These are phyloP conservation scores for Penicillium expansum DNA, from an alignment of 2,329 filamentous ascomycete species.

Conservation along the genomic window DNA sequence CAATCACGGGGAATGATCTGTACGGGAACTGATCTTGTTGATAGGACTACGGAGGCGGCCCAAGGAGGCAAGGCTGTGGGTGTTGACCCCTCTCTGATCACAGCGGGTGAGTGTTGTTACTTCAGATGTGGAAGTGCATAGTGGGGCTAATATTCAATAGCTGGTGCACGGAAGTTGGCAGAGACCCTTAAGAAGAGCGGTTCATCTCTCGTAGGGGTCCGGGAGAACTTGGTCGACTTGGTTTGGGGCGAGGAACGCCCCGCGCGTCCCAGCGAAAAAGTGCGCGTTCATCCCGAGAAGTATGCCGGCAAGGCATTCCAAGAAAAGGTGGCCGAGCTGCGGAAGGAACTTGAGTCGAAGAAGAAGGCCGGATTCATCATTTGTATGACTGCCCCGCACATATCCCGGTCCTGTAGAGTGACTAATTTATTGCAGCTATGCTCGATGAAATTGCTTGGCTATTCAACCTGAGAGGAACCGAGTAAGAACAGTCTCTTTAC, in stretches of 20 bases:
- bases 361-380: slow-evolving; percentile 83
- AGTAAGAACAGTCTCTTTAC: slow-evolving; percentile 49
- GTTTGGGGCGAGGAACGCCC: slow-evolving; percentile 81
- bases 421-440: slow-evolving; percentile 56
- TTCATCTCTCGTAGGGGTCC: slow-evolving; percentile 68
- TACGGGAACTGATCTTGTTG: slow-evolving; percentile 13
- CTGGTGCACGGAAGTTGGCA: slow-evolving; percentile 69
- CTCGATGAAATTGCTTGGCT: slow-evolving; percentile 97
- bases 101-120: slow-evolving; percentile 52
- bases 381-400: slow-evolving; percentile 45
- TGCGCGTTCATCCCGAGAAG: slow-evolving; percentile 67
- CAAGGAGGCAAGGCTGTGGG: slow-evolving; percentile 82
- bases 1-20: neutral
- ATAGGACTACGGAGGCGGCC: slow-evolving; percentile 72
- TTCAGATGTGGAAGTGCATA: neutral
- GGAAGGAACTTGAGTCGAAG: slow-evolving; percentile 89
- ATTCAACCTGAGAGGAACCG: slow-evolving; percentile 92
- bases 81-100: slow-evolving; percentile 85
- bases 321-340: slow-evolving; percentile 78
- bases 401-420: neutral
- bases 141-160: slow-evolving; percentile 30
- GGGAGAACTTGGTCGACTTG: slow-evolving; percentile 81
- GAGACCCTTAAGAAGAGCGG: slow-evolving; percentile 88
- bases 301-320: slow-evolving; percentile 80
- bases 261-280: slow-evolving; percentile 68